A percentile compares a stretch with the other conserved stretches of the same genome.
Evolutionary conservation across 148 eudicot genomes (phyloP).

Genomic region (Chenopodium formosanum): DNA sequence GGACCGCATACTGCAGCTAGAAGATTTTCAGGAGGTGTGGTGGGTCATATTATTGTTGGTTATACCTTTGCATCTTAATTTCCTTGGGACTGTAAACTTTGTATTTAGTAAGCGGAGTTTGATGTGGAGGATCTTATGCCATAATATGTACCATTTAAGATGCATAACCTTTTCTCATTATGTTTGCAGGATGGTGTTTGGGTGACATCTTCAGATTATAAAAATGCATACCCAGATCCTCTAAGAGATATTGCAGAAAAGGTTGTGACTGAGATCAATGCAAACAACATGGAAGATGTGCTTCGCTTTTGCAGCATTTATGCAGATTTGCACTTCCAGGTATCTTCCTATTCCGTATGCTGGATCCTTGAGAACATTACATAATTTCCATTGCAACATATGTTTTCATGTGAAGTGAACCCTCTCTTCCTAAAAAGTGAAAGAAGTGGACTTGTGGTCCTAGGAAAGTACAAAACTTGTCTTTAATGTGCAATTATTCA

Average conservation of each 20-base stretch:
- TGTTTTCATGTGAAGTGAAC: not conserved
- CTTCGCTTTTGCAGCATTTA: conserved; percentile 79
- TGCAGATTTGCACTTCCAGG: conserved; percentile 78
- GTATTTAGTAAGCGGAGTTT: not conserved
- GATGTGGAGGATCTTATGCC: not conserved
- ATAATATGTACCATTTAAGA: not conserved
- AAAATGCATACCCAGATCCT: conserved; percentile 81
- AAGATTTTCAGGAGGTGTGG: conserved; percentile 85
- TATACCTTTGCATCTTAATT: conserved; percentile 6
- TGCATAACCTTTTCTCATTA: not conserved
- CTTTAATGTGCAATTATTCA: not conserved
- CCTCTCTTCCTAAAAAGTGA: not conserved
- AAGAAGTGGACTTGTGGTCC: not conserved
- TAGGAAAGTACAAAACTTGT: not conserved
- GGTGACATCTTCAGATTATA: conserved; percentile 73
- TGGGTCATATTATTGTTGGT: conserved; percentile 20
- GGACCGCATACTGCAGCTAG: conserved; percentile 77
- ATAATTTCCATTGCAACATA: not conserved
- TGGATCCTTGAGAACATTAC: not conserved
- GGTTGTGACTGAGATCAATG: conserved; percentile 67
- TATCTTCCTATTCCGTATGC: conserved; percentile 14
- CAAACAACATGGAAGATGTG: conserved; percentile 77
- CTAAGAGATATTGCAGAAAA: conserved; percentile 77
- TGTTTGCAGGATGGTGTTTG: conserved; percentile 77
- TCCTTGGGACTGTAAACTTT: not conserved